Evolutionary conservation across 345 rosid species (phyloP).

Genomic region (Hirschfeldia incana): DNA sequence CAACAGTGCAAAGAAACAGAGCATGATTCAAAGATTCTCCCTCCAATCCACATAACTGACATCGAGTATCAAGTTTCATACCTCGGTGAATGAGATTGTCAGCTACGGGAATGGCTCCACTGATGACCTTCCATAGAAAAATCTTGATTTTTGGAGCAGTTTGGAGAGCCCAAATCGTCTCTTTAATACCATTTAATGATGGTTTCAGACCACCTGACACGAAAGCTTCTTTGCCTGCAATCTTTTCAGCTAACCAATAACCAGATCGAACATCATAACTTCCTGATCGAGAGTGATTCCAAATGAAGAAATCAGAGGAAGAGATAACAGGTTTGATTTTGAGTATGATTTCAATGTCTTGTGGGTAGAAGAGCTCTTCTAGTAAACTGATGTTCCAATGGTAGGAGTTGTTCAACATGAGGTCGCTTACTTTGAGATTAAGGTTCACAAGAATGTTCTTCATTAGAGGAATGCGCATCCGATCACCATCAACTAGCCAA

Average conservation of each 20-base stretch:
- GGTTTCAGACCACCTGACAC: background rate
- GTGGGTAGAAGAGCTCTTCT: background rate
- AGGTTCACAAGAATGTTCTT: background rate
- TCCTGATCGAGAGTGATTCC: background rate
- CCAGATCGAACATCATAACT: background rate
- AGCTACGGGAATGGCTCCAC: background rate
- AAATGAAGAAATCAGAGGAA: background rate
- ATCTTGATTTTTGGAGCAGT: background rate
- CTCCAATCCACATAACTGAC: background rate
- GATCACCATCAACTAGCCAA: background rate
- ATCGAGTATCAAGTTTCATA: background rate
- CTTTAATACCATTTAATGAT: background rate
- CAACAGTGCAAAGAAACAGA: background rate
- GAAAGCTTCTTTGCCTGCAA: background rate
- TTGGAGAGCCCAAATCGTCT: background rate
- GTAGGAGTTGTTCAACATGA: background rate
- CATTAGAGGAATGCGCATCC: background rate
- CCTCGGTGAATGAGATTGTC: background rate
- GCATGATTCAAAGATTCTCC: background rate
- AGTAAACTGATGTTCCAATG: background rate
- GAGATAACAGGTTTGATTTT: background rate
- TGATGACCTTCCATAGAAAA: background rate
- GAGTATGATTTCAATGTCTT: background rate
- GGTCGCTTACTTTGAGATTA: background rate
- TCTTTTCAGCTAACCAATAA: background rate